Conservation (phyloP, 73 alveolate genomes). For the Tetrahymena malaccensis region DNA sequence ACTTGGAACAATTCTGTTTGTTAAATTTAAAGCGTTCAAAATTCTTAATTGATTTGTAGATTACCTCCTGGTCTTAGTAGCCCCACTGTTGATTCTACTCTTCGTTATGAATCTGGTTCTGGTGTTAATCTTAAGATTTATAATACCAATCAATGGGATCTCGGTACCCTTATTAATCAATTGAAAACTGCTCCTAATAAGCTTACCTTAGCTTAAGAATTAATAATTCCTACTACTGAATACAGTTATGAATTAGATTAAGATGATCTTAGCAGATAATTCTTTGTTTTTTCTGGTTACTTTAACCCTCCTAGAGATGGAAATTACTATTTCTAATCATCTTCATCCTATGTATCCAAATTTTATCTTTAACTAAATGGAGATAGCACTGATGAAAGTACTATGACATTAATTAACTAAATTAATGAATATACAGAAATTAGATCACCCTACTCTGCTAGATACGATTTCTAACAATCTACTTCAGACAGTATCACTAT, state of each 20-base stretch:
- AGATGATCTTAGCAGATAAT: background rate
- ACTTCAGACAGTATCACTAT: background rate
- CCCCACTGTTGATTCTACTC: background rate
- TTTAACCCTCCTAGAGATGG: background rate
- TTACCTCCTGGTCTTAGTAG: background rate
- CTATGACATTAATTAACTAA: background rate
- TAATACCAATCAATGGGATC: background rate
- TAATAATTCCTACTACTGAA: background rate
- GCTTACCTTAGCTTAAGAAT: background rate
- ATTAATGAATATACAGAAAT: background rate
- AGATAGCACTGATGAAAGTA: background rate
- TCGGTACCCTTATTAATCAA: background rate
- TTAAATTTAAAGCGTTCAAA: background rate
- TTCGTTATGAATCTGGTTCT: background rate
- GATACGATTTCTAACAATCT: background rate
- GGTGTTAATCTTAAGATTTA: background rate
- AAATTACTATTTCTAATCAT: background rate
- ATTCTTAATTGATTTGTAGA: background rate
- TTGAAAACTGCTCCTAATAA: background rate
- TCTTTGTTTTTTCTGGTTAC: background rate
- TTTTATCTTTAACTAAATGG: background rate
- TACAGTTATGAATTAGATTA: background rate
- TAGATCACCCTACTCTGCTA: background rate
- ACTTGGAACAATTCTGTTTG: background rate
- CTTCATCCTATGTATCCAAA: background rate